phyloP scores from a whole-genome alignment of 2,329 filamentous ascomycete species.

The Ophiostoma pallidulum region DNA sequence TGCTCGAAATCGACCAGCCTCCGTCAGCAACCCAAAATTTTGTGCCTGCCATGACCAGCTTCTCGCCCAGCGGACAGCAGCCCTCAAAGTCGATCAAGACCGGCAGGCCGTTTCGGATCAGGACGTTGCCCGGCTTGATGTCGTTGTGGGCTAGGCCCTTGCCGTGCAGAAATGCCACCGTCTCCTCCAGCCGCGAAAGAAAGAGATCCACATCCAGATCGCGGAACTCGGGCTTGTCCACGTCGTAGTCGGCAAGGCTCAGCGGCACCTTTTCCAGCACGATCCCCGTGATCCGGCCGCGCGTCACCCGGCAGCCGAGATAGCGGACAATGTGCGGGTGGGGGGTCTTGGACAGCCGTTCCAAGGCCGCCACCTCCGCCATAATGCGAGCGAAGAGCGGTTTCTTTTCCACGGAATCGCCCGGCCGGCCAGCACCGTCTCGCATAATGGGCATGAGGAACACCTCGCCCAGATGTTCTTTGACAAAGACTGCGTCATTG shows the following conservation, averaged over 20 bases:
- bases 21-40: background rate
- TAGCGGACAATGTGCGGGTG: constrained; percentile 8
- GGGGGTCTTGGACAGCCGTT: background rate
- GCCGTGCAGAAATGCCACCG: constrained; percentile 12
- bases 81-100: constrained; percentile 13
- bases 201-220: background rate
- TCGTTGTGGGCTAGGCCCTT: constrained; percentile 17
- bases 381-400: background rate
- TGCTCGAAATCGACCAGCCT: no score
- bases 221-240: background rate
- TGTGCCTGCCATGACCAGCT: no score
- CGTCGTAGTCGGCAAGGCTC: background rate
- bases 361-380: background rate
- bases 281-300: background rate
- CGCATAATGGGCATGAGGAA: no score
- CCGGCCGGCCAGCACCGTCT: background rate
- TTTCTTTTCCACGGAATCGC: no score
- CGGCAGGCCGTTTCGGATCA: constrained; percentile 2
- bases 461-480: background rate
- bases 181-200: constrained; percentile 9
- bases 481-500: constrained; percentile 1
- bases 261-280: background rate
- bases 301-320: background rate
- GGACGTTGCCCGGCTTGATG: constrained; percentile 12
- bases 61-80: background rate